Evolutionary conservation across 176 grass and related monocot species (phyloP).

Genomic region (Eragrostis nindensis): DNA sequence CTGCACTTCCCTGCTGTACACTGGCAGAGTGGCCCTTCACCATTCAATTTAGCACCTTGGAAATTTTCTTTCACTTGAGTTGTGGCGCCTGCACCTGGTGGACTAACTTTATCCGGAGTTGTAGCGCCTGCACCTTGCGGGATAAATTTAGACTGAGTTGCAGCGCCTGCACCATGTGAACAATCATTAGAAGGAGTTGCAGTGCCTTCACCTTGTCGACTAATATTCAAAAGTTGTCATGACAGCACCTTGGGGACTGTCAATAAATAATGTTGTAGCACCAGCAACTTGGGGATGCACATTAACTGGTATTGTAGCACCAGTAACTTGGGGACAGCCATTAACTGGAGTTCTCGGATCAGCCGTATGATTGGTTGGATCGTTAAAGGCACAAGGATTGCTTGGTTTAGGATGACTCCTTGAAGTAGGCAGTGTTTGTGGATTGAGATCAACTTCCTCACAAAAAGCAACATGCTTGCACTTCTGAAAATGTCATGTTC

Average conservation of each 20-base stretch:
- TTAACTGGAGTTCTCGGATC: conserved; percentile 11
- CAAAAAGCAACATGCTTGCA: conserved; percentile 46
- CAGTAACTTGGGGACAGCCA: background rate
- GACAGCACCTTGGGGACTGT: conserved; percentile 21
- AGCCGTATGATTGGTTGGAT: conserved; percentile 13
- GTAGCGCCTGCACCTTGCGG: conserved; percentile 3
- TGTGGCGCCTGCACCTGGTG: background rate
- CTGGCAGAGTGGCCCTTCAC: conserved; percentile 37
- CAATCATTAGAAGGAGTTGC: conserved; percentile 27
- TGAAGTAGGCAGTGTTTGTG: conserved; percentile 26
- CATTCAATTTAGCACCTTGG: conserved; percentile 23
- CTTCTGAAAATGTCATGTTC: conserved; percentile 47
- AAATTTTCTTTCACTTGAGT: conserved; percentile 34
- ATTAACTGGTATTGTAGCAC: conserved; percentile 20
- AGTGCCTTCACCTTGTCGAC: background rate
- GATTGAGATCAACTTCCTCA: conserved; percentile 29
- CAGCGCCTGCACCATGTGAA: background rate
- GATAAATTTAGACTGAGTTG: conserved; percentile 38
- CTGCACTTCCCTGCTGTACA: conserved; percentile 69
- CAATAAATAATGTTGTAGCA: background rate
- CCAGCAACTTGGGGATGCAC: background rate
- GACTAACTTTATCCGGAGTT: conserved; percentile 37
- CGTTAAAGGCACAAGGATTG: background rate
- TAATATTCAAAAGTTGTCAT: conserved; percentile 2
- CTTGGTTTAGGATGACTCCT: conserved; percentile 24